phyloP scores from a whole-genome alignment of 2,329 filamentous ascomycete genomes.

The Fusarium veterinarium region DNA sequence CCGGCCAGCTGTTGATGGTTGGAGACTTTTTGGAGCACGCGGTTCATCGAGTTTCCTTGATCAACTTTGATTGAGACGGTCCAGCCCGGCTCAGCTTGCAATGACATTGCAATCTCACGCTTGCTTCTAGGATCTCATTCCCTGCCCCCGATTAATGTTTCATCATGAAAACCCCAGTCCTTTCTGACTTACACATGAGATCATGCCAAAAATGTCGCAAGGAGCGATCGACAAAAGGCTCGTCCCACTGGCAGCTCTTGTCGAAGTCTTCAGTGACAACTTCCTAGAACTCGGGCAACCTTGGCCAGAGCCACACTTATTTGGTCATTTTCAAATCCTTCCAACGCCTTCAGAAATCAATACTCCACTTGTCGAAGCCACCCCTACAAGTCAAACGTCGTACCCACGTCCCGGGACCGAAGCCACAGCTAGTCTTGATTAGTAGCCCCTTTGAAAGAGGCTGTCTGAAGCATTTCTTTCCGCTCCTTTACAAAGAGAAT shows the following conservation, averaged over 20 bases:
- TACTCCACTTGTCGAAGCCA: constrained; percentile 37
- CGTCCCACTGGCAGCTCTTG: neutral
- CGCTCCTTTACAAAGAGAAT: constrained; percentile 37
- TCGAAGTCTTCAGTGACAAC: neutral
- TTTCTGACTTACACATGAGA: constrained; percentile 8
- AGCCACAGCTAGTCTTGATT: constrained; percentile 44
- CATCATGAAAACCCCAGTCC: constrained; percentile 19
- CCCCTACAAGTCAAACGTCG: constrained; percentile 41
- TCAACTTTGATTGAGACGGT: constrained; percentile 25
- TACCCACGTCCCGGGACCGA: constrained; percentile 41
- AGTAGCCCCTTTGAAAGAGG: constrained; percentile 36
- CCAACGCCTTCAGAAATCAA: constrained; percentile 29
- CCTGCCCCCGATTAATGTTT: constrained; percentile 26
- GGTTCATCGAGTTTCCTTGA: constrained; percentile 23
- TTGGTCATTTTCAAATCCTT: constrained; percentile 37
- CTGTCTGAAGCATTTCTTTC: constrained; percentile 42
- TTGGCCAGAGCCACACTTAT: constrained; percentile 8
- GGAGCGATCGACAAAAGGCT: constrained; percentile 1
- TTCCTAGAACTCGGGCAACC: constrained; percentile 14
- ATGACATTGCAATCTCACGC: constrained; percentile 30
- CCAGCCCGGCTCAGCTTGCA: constrained; percentile 36
- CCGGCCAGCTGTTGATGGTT: constrained; percentile 25
- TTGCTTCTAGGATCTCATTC: constrained; percentile 19
- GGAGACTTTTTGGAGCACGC: constrained; percentile 20
- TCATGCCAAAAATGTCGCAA: constrained; percentile 8